These are phyloP conservation scores for Daldinia sp. DNA, from an alignment of 2,329 filamentous ascomycete species.

Conservation along the genomic window DNA sequence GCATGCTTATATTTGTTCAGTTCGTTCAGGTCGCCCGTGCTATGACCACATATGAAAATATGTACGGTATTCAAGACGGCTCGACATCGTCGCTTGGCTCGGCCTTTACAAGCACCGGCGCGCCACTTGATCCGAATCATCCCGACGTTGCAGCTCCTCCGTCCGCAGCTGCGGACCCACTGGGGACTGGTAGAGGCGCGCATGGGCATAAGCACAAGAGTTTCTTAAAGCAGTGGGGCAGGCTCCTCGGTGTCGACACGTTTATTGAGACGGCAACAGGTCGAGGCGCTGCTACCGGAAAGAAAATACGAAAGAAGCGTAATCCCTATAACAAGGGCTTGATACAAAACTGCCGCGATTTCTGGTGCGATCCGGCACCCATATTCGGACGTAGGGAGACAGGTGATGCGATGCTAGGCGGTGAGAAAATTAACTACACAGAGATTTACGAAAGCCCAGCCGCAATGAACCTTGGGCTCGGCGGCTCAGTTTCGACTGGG, in stretches of 20 bases:
- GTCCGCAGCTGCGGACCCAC: conserved; percentile 56
- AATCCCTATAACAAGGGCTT: conserved; percentile 91
- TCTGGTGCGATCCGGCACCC: conserved; percentile 92
- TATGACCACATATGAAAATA: conserved; percentile 96
- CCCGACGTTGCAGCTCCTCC: conserved; percentile 67
- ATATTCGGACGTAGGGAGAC: conserved; percentile 80
- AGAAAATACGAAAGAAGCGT: conserved; percentile 67
- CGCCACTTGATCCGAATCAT: conserved; percentile 75
- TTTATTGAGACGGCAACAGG: conserved; percentile 94
- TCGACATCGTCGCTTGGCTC: conserved; percentile 69
- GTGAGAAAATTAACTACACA: conserved; percentile 86
- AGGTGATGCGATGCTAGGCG: conserved; percentile 81
- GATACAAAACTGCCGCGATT: conserved; percentile 92
- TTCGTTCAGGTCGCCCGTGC: conserved; percentile 91
- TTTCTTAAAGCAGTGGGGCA: conserved; percentile 82
- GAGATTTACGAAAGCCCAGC: conserved; percentile 87
- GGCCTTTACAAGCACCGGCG: conserved; percentile 82
- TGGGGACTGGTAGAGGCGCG: conserved; percentile 53
- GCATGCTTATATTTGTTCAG: conserved; percentile 96
- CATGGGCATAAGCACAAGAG: conserved; percentile 70
- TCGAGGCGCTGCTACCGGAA: conserved; percentile 71
- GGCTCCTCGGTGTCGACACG: conserved; percentile 88
- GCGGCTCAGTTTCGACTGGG: conserved; percentile 52
- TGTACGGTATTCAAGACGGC: conserved; percentile 80
- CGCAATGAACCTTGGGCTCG: conserved; percentile 67